phyloP scores from a whole-genome alignment of 2,329 filamentous ascomycete genomes.

The Arthrobotrys sinensis region DNA sequence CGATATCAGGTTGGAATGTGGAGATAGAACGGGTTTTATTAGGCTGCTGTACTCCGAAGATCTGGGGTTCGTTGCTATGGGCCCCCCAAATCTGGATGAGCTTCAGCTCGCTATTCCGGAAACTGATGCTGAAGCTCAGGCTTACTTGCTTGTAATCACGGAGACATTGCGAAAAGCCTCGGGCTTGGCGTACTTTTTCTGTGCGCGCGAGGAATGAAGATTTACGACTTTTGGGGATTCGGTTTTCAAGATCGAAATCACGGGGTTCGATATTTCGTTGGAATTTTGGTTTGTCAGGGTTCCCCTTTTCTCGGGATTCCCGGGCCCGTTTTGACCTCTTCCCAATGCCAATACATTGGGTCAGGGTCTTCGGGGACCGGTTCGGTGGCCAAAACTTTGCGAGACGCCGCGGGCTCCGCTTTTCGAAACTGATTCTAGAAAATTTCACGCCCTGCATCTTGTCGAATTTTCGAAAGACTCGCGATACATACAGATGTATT shows the following conservation, averaged over 20 bases:
- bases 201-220: conserved; percentile 2
- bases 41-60: conserved; percentile 22
- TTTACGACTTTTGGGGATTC: neutral
- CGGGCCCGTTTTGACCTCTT: conserved; percentile 26
- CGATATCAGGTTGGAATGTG: conserved; percentile 16
- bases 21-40: neutral
- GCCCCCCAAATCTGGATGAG: conserved; percentile 4
- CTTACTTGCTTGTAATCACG: conserved; percentile 20
- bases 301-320: conserved; percentile 41
- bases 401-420: conserved; percentile 17
- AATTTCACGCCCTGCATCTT: conserved; percentile 24
- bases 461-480: neutral
- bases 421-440: conserved; percentile 17
- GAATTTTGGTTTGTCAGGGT: conserved; percentile 15
- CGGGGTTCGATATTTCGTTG: conserved; percentile 19
- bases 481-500: conserved; percentile 10
- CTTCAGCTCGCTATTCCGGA: conserved; percentile 25
- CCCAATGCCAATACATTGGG: conserved; percentile 12
- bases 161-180: conserved; percentile 31
- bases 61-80: conserved; percentile 43
- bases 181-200: conserved; percentile 5
- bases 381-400: conserved; percentile 43
- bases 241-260: conserved; percentile 2
- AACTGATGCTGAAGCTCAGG: conserved; percentile 18
- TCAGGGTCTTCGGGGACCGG: conserved; percentile 41